Percentiles rank a stretch among this genome's conserved stretches.
phyloP scores from a whole-genome alignment of 179 eudicot species.

The Patellifolia procumbens region DNA sequence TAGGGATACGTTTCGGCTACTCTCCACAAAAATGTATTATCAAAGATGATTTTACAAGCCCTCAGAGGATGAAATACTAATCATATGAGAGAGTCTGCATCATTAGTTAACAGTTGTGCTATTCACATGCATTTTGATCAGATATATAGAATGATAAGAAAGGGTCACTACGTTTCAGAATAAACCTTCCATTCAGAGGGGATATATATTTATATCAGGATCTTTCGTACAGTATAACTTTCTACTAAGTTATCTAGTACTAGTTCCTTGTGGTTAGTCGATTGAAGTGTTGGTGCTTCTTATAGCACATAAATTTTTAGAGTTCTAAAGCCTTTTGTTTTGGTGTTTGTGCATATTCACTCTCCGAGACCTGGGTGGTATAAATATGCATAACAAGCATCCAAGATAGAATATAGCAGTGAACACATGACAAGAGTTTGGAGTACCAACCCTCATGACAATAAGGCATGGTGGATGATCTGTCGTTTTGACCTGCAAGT shows the following conservation, averaged over 20 bases:
- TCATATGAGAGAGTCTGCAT: background rate
- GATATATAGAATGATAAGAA: no score
- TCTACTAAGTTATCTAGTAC: background rate
- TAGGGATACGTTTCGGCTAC: background rate
- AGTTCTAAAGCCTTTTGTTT: no score
- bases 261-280: no score
- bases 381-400: background rate
- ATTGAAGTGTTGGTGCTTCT: background rate
- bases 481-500: slow-evolving; percentile 54
- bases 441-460: slow-evolving; percentile 62
- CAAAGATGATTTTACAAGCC: background rate
- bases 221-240: background rate
- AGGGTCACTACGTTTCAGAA: no score
- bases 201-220: background rate
- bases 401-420: background rate
- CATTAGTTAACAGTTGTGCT: background rate
- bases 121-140: no score
- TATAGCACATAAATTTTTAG: no score
- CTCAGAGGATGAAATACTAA: background rate
- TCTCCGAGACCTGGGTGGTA: no score
- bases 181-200: background rate
- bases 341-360: background rate
- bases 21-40: background rate
- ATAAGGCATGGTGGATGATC: slow-evolving; percentile 59
- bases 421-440: slow-evolving; percentile 9